Evolutionary conservation across 495 filamentous ascomycete species (phyloP).

Genomic region (Talaromyces wortmannii): DNA sequence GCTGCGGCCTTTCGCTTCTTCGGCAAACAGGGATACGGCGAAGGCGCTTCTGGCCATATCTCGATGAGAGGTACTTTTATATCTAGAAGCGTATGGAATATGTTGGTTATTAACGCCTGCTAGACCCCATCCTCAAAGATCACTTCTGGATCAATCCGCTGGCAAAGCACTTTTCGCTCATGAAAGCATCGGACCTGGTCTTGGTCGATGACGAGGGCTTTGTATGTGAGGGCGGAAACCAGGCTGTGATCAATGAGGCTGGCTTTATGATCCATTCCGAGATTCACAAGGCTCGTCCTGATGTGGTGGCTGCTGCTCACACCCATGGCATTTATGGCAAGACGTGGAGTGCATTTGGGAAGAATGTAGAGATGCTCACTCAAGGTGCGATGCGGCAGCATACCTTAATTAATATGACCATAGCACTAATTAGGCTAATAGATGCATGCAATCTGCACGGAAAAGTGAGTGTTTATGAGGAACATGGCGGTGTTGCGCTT

Average conservation of each 20-base stretch:
- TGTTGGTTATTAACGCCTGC: conserved; percentile 16
- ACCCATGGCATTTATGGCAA: conserved; percentile 40
- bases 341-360: conserved; percentile 42
- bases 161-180: conserved; percentile 50
- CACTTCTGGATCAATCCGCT: conserved; percentile 65
- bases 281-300: conserved; percentile 42
- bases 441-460: conserved; percentile 55
- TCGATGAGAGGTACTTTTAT: conserved; percentile 32
- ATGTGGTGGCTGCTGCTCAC: conserved; percentile 45
- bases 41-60: conserved; percentile 63
- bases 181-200: conserved; percentile 43
- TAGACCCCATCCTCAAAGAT: conserved; percentile 50
- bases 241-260: conserved; percentile 51
- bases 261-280: conserved; percentile 62
- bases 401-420: not conserved
- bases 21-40: conserved; percentile 61
- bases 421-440: not conserved
- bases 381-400: conserved; percentile 12
- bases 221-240: conserved; percentile 44
- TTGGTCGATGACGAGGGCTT: conserved; percentile 42
- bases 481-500: conserved; percentile 51
- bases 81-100: conserved; percentile 10
- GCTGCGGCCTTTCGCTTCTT: conserved; percentile 69
- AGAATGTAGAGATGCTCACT: conserved; percentile 40
- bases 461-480: conserved; percentile 42